A percentile compares a stretch with the other conserved stretches of the same genome.
Evolutionary conservation across 1,284 basidiomycete genomes (phyloP).

Genomic region (Marasmius fiardii): DNA sequence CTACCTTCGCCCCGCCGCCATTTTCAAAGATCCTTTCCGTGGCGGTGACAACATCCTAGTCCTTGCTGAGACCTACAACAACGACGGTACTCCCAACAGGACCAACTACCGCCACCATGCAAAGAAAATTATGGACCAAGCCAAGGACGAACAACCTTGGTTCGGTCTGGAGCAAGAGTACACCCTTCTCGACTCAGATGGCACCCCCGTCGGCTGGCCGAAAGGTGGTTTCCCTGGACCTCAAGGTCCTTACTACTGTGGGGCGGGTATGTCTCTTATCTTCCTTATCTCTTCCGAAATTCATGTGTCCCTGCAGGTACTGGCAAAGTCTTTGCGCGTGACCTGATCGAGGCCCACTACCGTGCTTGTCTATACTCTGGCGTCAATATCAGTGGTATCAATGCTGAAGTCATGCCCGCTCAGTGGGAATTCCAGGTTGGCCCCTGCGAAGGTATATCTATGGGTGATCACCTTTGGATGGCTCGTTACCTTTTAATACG

Average conservation of each 20-base stretch:
- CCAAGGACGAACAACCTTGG: conserved; percentile 85
- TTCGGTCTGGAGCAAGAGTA: conserved; percentile 99
- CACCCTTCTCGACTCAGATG: conserved; percentile 95
- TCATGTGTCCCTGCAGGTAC: conserved; percentile 53
- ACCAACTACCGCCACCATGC: conserved; percentile 93
- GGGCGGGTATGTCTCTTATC: conserved; percentile 74
- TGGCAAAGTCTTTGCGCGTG: conserved; percentile 97
- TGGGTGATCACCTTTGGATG: conserved; percentile 99
- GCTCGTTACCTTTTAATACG: conserved; percentile 91
- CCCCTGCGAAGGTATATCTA: conserved; percentile 94
- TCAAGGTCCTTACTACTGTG: conserved; percentile 99
- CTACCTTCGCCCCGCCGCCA: conserved; percentile 95
- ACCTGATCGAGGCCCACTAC: conserved; percentile 99
- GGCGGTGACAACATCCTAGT: conserved; percentile 97
- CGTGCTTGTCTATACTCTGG: conserved; percentile 95
- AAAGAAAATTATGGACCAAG: conserved; percentile 91
- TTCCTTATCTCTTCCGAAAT: conserved; percentile 10
- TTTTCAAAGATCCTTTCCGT: conserved; percentile 99
- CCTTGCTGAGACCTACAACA: conserved; percentile 97
- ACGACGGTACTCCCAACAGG: conserved; percentile 96
- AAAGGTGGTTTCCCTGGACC: conserved; percentile 99
- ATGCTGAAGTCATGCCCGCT: conserved; percentile 99
- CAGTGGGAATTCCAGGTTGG: conserved; percentile 99
- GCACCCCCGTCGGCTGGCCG: conserved; percentile 93
- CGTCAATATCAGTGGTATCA: conserved; percentile 99